Evolutionary conservation across 495 filamentous ascomycete species (phyloP).

Genomic region (Staphylotrichum longicolle): DNA sequence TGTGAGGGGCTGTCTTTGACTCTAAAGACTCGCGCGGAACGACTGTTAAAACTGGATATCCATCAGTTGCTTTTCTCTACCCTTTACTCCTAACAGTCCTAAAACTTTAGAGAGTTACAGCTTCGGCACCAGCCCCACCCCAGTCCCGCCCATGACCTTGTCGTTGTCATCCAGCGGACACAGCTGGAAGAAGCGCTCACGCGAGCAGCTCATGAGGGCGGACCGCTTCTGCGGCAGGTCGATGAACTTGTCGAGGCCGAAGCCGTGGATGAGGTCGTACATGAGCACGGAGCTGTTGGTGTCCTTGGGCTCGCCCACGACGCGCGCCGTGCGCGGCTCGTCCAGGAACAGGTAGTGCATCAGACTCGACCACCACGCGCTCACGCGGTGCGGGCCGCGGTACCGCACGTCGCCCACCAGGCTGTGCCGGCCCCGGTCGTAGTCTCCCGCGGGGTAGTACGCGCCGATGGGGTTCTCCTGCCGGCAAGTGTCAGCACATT

Average conservation of each 20-base stretch:
- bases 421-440: slow-evolving; percentile 66
- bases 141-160: slow-evolving; percentile 47
- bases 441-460: slow-evolving; percentile 61
- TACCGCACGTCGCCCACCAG: slow-evolving; percentile 62
- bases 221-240: slow-evolving; percentile 66
- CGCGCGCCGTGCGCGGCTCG: slow-evolving; percentile 60
- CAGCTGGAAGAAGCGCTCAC: slow-evolving; percentile 68
- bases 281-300: slow-evolving; percentile 59
- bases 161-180: slow-evolving; percentile 56
- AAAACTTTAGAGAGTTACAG: slow-evolving; percentile 25
- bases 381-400: slow-evolving; percentile 63
- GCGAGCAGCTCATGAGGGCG: slow-evolving; percentile 57
- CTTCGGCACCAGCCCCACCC: slow-evolving; percentile 48
- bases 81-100: not conserved
- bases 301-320: slow-evolving; percentile 65
- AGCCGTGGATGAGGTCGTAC: slow-evolving; percentile 65
- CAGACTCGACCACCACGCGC: slow-evolving; percentile 65
- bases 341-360: slow-evolving; percentile 72
- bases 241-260: slow-evolving; percentile 62
- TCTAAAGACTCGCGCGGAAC: not conserved
- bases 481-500: not conserved
- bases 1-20: too few species aligned
- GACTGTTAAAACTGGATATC: not conserved
- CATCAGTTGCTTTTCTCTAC: not conserved
- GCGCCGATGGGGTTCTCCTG: slow-evolving; percentile 66